Evolutionary conservation across 2,329 filamentous ascomycete species (phyloP), one percentile per base, ranked within the genome.

Genomic region (Ophiosphaerella korrae): DNA sequence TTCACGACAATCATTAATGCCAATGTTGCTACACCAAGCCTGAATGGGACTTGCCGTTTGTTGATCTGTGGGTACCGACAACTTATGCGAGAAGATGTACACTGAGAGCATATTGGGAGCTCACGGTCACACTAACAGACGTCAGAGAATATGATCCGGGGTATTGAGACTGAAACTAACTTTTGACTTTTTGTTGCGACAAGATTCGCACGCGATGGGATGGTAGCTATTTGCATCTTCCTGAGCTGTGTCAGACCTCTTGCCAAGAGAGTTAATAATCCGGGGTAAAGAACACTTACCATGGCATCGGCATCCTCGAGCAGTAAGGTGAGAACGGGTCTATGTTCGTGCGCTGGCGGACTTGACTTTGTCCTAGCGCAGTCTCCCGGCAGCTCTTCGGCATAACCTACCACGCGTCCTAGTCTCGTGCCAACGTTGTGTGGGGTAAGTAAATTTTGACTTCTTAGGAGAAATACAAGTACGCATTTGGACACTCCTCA

Each of bases 101-200:
- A 64, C 48, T 64, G 62, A 11, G 57, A 62, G 24, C 62, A 65
- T 14, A 52, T 49, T 18, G 60, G 60, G 3, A 63, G 41, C 18
- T 62, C 57, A 13, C 60, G 62, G 21, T 55, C 52, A 36, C 60
- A 65, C 62, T 63, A 7, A 40, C 37, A 16, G 8, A 1, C 12
- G 23, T 62, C 37, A 59, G 49, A 21, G 41, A 34, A 14, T 14
- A 8, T 7, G 9, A 16, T 8, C 6, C 21, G 24, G 14, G 12
- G n/a, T 3, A 18, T 9, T 6, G 2, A 18, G 5, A 26, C 14
- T 5, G 12, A 34, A 18, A 32, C 41, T 11, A 49, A 66, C 63
- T 52, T 63, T 66, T 18, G 58, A 62, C 43, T 66, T 66, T 44
- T 65, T 66, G 45, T 57, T 62, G 29, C 63, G 56, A 45, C 63